These are phyloP conservation scores for Zychaea mexicana DNA, from an alignment of 371 early-diverging fungal species.

Conservation along the genomic window DNA sequence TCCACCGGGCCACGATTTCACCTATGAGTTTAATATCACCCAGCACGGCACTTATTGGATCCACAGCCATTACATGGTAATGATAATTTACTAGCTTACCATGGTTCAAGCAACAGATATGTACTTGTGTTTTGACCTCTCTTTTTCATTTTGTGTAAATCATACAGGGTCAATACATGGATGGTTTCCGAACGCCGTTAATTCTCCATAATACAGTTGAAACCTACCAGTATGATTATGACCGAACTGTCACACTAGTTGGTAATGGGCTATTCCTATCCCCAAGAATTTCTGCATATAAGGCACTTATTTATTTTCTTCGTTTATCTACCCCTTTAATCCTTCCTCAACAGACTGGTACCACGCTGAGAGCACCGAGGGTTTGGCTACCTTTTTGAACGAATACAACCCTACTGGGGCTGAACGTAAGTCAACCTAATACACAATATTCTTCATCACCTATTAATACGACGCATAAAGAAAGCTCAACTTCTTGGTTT, in stretches of 20 bases:
- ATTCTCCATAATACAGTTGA: conserved; percentile 63
- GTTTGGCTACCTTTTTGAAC: conserved; percentile 47
- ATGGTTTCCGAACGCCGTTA: conserved; percentile 76
- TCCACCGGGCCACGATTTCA: conserved; percentile 55
- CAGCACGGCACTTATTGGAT: conserved; percentile 79
- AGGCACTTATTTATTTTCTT: neutral
- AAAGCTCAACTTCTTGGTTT: neutral
- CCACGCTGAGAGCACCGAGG: conserved; percentile 41
- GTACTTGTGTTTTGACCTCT: neutral
- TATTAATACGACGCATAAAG: no score
- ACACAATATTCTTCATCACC: no score
- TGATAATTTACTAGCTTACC: no score
- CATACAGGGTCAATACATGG: conserved; percentile 69
- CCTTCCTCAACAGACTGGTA: conserved; percentile 57
- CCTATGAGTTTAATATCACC: conserved; percentile 62
- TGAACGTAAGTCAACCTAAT: conserved; percentile 53
- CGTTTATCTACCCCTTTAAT: neutral
- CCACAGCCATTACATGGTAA: conserved; percentile 61
- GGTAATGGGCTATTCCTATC: conserved; percentile 12
- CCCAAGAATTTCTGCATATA: neutral
- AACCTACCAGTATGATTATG: conserved; percentile 65
- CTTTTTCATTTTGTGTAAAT: neutral
- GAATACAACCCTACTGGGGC: conserved; percentile 56
- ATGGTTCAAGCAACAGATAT: no score
- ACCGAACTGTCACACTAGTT: conserved; percentile 58